These are phyloP conservation scores for Hypericum perforatum DNA, from an alignment of 345 rosid species.

Conservation along the genomic window DNA sequence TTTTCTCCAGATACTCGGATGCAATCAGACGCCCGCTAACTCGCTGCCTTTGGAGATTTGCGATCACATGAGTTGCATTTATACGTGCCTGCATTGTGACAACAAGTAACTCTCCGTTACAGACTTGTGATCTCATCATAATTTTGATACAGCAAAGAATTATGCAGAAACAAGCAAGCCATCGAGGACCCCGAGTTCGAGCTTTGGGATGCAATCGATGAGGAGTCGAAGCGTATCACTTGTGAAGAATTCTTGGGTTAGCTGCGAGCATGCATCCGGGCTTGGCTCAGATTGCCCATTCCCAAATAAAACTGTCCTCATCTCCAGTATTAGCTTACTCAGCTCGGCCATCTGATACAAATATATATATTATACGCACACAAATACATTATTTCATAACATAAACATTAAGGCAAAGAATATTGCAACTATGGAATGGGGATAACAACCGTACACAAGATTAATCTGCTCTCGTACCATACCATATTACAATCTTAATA, in stretches of 20 bases:
- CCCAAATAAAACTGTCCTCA: conserved; percentile 5
- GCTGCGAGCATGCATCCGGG: conserved; percentile 5
- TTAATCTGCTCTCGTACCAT: no score
- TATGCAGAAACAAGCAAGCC: neutral
- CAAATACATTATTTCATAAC: no score
- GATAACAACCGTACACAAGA: neutral
- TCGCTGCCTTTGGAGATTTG: conserved; percentile 40
- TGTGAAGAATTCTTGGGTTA: conserved; percentile 5
- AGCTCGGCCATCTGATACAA: neutral
- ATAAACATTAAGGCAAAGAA: neutral
- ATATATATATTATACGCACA: no score
- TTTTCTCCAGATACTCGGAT: conserved; percentile 29
- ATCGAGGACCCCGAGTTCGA: conserved; percentile 1
- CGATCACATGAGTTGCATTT: conserved; percentile 31
- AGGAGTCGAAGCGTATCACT: neutral
- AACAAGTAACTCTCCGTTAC: no score
- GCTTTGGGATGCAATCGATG: conserved; percentile 4
- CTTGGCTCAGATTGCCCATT: conserved; percentile 6
- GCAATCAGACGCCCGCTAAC: conserved; percentile 31
- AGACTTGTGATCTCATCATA: no score
- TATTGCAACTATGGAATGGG: neutral
- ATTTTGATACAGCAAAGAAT: neutral
- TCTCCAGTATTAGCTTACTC: conserved; percentile 3
- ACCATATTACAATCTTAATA: no score
- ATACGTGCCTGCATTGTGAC: conserved; percentile 26